phyloP scores from a whole-genome alignment of 768 basidiomycete genomes.

The Lentinula aciculospora region DNA sequence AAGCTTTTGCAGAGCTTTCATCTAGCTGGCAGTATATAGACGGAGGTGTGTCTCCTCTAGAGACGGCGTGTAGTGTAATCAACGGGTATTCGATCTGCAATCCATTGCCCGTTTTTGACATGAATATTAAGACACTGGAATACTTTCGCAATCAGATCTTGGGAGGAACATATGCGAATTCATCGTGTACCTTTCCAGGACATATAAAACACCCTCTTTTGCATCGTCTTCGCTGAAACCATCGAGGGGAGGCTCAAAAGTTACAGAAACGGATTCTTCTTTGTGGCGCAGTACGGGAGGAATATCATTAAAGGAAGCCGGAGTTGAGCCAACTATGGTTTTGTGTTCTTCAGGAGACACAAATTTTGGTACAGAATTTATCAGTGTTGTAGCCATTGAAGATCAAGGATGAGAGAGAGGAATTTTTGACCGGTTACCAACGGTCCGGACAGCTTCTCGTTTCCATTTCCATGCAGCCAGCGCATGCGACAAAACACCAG shows the following conservation, averaged over 20 bases:
- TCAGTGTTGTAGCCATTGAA: constrained; percentile 24
- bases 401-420: background rate
- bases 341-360: constrained; percentile 65
- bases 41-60: constrained; percentile 54
- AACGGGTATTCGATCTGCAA: constrained; percentile 85
- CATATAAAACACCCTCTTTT: constrained; percentile 65
- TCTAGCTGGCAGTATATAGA: constrained; percentile 95
- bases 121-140: constrained; percentile 69
- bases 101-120: constrained; percentile 62
- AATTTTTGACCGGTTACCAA: background rate
- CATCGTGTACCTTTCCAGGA: constrained; percentile 71
- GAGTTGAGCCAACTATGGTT: constrained; percentile 69
- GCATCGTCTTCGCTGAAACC: constrained; percentile 49
- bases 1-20: constrained; percentile 34
- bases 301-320: constrained; percentile 78
- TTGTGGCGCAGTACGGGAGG: constrained; percentile 75
- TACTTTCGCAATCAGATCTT: background rate
- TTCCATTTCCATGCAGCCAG: constrained; percentile 31
- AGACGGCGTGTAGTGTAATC: constrained; percentile 91
- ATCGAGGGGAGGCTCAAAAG: constrained; percentile 63
- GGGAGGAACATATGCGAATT: background rate
- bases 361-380: constrained; percentile 35
- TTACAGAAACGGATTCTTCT: constrained; percentile 64
- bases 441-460: background rate
- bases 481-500: constrained; percentile 62